These are phyloP conservation scores for Ceratobasidium sp. DNA, from an alignment of 1,284 basidiomycete species.

Conservation along the genomic window DNA sequence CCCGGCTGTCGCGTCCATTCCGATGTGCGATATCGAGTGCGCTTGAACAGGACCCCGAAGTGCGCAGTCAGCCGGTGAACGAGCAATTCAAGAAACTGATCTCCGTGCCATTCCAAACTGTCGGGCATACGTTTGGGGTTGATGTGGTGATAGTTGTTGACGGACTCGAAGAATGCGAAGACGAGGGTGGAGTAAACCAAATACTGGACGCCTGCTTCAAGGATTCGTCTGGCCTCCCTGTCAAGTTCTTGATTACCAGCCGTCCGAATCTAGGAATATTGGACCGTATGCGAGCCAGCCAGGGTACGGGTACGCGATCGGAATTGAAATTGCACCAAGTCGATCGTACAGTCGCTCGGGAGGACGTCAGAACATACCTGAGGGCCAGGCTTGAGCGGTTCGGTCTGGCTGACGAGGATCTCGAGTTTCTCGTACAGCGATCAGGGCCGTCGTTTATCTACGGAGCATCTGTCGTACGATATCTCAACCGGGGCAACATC, in stretches of 20 bases:
- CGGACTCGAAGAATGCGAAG: slow-evolving; percentile 23
- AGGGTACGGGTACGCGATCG: too few relatives aligned
- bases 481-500: neutral
- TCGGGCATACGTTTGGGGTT: neutral
- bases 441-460: slow-evolving; percentile 2
- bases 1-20: neutral
- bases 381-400: neutral
- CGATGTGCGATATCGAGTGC: neutral
- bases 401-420: neutral
- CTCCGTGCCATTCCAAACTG: neutral
- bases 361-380: slow-evolving; percentile 8
- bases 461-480: slow-evolving; percentile 3
- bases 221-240: neutral
- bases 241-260: slow-evolving; percentile 3
- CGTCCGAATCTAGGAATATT: neutral
- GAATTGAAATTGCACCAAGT: neutral
- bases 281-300: neutral
- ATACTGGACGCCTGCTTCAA: neutral
- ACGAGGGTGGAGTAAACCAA: neutral
- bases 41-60: neutral
- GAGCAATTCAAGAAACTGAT: neutral
- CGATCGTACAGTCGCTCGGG: neutral
- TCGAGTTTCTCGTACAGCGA: neutral
- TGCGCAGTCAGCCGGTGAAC: neutral
- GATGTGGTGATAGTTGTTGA: slow-evolving; percentile 9